Conservation (phyloP, 1,284 basidiomycete species). For the Polyporus tsugae region DNA sequence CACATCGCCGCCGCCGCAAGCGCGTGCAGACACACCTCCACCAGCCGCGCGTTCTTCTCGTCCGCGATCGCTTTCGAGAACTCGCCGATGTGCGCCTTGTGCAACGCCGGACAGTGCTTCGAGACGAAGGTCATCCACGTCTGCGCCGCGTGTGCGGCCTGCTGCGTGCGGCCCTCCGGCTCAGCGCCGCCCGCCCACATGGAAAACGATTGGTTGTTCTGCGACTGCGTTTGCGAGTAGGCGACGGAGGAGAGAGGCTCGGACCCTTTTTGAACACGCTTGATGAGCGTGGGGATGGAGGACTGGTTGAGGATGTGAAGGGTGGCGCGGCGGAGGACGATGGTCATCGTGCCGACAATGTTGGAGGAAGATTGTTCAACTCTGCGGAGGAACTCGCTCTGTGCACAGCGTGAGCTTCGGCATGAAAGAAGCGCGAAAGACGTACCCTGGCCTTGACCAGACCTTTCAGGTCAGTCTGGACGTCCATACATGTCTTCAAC, state of each 20-base stretch:
- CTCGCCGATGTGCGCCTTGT: conserved; percentile 78
- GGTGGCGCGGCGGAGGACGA: conserved; percentile 77
- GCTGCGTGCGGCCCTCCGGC: conserved; percentile 44
- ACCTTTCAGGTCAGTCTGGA: conserved; percentile 83
- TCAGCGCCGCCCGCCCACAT: conserved; percentile 26
- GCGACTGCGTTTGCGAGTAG: conserved; percentile 29
- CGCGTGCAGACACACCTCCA: conserved; percentile 80
- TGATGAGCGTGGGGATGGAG: conserved; percentile 82
- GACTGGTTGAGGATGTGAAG: conserved; percentile 87
- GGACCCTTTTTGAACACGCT: conserved; percentile 62
- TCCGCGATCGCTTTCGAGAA: conserved; percentile 77
- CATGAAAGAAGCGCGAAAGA: conserved; percentile 11
- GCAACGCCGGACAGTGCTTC: conserved; percentile 81
- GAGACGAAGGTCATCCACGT: conserved; percentile 70
- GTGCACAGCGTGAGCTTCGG: conserved; percentile 3
- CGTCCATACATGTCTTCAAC: conserved; percentile 83
- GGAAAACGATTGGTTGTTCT: conserved; percentile 28
- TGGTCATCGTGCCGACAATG: conserved; percentile 73
- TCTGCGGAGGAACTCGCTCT: conserved; percentile 83
- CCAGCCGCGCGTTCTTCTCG: conserved; percentile 63
- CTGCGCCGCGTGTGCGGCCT: conserved; percentile 56
- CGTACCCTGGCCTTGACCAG: conserved; percentile 82
- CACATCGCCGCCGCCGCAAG: conserved; percentile 72
- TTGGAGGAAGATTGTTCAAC: conserved; percentile 74
- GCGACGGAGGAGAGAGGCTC: conserved; percentile 27